Base-by-base conservation (phyloP, 2,329 filamentous ascomycete genomes). In the Chaetomium strumarium region DNA sequence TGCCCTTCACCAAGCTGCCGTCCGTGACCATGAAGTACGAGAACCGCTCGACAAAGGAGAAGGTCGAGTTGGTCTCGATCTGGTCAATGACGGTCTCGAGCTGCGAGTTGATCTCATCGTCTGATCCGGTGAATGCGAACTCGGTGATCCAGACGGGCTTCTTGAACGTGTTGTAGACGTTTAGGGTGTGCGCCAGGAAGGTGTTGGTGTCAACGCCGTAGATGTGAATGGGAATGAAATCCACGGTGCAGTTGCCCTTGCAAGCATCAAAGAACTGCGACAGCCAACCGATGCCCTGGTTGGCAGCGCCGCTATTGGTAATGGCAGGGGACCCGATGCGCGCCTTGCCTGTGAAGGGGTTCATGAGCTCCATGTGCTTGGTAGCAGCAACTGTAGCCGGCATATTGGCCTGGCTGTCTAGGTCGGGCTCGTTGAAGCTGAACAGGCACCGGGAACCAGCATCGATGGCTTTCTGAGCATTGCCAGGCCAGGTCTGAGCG, bases 401-500 rank as follows among this genome's bases (percentile, higher is more conserved):
- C 65, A 85, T 65, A 72, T 84, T 79, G 61, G 81, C 72, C 70
- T 88, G 84, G n/a, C 65, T 64, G 12, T 60, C 59, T 57, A 77
- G 75, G 67, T 89, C 85, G 42, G 82, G 82, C 75, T 89, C 85
- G 75, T 89, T 89, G 78, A 86, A 87, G 67, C 76, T 75, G 63
- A 88, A 75, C 51, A 88, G 67, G 61, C 76, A 73, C 57, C 73
- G 77, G 58, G 77, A 70, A 51, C 84, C 84, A 12, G 66, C 65
- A 46, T 67, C 60, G 56, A 86, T 76, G 56, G 80, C 79, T 14
- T 67, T 64, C 49, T 75, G 65, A 42, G 76, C 81, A 56, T 77
- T 74, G 13, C 55, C 42, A 31, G 63, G 60, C 82, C 84, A 88
- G 61, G 63, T 65, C 49, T 60, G 51, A 51, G 74, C 74, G 66